A percentile compares a stretch with the other conserved stretches of the same genome.
phyloP scores from a whole-genome alignment of 805 yeast species.

The Barnettozyma sp. region DNA sequence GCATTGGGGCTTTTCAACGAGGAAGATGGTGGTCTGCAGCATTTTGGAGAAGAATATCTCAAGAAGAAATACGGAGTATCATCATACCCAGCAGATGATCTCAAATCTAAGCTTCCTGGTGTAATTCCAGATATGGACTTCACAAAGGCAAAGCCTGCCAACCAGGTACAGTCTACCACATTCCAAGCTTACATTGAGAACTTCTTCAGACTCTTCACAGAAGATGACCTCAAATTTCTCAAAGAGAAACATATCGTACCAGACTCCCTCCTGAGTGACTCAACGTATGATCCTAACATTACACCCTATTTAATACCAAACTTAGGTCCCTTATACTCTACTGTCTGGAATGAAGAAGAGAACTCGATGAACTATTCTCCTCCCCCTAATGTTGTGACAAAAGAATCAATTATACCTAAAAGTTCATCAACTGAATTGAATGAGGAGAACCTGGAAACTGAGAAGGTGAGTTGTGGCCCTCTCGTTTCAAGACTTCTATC shows the following conservation, averaged over 20 bases:
- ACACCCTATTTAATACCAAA: conserved; percentile 80
- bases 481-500: conserved; percentile 75
- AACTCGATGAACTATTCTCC: conserved; percentile 42
- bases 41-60: conserved; percentile 66
- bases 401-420: conserved; percentile 41
- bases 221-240: conserved; percentile 75
- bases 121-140: conserved; percentile 81
- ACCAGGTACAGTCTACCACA: conserved; percentile 88
- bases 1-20: conserved; percentile 62
- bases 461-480: conserved; percentile 84
- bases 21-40: conserved; percentile 46
- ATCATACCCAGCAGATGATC: conserved; percentile 76
- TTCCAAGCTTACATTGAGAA: conserved; percentile 82
- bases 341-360: conserved; percentile 85
- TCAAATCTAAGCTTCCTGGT: conserved; percentile 77
- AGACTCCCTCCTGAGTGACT: conserved; percentile 30
- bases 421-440: conserved; percentile 50
- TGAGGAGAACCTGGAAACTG: conserved; percentile 63
- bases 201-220: conserved; percentile 67
- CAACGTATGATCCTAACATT: conserved; percentile 56
- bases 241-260: conserved; percentile 56
- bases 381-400: conserved; percentile 38
- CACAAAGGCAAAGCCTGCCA: conserved; percentile 73
- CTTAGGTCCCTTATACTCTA: conserved; percentile 74
- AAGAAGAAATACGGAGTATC: conserved; percentile 81